These are phyloP conservation scores for Starmerella lactis-condensi DNA, from an alignment of 805 yeast genomes.

Conservation along the genomic window DNA sequence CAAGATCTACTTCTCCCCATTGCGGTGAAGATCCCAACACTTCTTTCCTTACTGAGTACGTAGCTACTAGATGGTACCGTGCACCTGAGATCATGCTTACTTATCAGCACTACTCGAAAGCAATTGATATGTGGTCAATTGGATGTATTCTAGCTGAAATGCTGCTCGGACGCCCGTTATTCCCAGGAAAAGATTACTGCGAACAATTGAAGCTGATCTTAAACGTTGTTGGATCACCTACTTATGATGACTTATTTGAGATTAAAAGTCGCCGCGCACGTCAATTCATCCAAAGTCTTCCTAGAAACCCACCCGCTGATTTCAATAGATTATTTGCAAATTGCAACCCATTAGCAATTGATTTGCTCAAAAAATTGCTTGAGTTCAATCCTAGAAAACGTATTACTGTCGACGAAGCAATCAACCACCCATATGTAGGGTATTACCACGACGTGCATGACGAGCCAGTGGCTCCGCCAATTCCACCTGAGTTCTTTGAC, in stretches of 20 bases:
- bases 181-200: conserved; percentile 89
- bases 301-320: conserved; percentile 31
- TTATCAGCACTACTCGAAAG: conserved; percentile 85
- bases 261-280: conserved; percentile 81
- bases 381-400: conserved; percentile 74
- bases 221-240: conserved; percentile 80
- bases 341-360: conserved; percentile 73
- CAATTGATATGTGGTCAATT: conserved; percentile 94
- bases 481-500: conserved; percentile 75
- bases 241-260: conserved; percentile 44
- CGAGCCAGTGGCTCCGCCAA: conserved; percentile 43
- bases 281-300: conserved; percentile 72
- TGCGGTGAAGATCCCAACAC: conserved; percentile 60
- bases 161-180: conserved; percentile 75
- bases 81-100: conserved; percentile 96
- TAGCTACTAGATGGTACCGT: conserved; percentile 96
- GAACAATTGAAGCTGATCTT: conserved; percentile 83
- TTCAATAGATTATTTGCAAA: too few species aligned
- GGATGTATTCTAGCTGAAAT: conserved; percentile 94
- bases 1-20: conserved; percentile 41
- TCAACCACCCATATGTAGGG: conserved; percentile 70
- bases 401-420: conserved; percentile 73
- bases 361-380: conserved; percentile 56
- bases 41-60: conserved; percentile 93
- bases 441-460: conserved; percentile 89